Percentiles rank a stretch among this genome's conserved stretches.
Evolutionary conservation across 75 land plant genomes (phyloP).

Genomic region (Pinus albicaulis): DNA sequence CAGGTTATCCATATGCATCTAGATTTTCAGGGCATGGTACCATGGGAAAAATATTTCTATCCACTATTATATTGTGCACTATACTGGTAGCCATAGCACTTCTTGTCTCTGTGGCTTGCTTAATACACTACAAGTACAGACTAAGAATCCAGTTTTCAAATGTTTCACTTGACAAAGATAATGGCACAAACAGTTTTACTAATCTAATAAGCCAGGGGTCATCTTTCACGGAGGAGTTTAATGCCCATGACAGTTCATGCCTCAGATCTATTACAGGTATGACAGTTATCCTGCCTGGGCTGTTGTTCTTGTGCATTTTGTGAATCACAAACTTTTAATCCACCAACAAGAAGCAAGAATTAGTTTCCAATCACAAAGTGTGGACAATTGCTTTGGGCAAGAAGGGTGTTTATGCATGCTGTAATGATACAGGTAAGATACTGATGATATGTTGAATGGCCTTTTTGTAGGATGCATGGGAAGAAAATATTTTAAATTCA

Average conservation of each 20-base stretch:
- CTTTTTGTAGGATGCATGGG: conserved; percentile 33
- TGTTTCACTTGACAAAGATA: conserved; percentile 44
- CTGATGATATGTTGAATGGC: neutral
- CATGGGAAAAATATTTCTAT: conserved; percentile 29
- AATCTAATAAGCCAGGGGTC: conserved; percentile 50
- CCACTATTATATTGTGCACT: conserved; percentile 35
- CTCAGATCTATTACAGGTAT: conserved; percentile 31
- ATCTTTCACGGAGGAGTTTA: conserved; percentile 19
- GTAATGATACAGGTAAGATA: neutral
- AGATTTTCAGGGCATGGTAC: conserved; percentile 17
- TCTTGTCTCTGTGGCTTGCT: conserved; percentile 35
- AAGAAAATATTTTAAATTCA: conserved; percentile 14
- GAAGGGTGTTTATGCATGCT: neutral
- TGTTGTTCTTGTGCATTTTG: neutral
- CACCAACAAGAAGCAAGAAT: neutral
- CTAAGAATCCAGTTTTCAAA: conserved; percentile 15
- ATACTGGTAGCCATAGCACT: conserved; percentile 44
- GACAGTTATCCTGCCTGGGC: neutral
- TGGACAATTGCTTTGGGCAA: neutral
- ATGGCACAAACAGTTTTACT: conserved; percentile 47
- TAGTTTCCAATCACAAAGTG: neutral
- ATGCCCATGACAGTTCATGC: conserved; percentile 13
- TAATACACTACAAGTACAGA: conserved; percentile 35
- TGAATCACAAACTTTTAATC: neutral
- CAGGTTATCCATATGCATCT: conserved; percentile 18